Evolutionary conservation across 169 alveolate genomes (phyloP).

Genomic region (Plasmodium knowlesi): DNA sequence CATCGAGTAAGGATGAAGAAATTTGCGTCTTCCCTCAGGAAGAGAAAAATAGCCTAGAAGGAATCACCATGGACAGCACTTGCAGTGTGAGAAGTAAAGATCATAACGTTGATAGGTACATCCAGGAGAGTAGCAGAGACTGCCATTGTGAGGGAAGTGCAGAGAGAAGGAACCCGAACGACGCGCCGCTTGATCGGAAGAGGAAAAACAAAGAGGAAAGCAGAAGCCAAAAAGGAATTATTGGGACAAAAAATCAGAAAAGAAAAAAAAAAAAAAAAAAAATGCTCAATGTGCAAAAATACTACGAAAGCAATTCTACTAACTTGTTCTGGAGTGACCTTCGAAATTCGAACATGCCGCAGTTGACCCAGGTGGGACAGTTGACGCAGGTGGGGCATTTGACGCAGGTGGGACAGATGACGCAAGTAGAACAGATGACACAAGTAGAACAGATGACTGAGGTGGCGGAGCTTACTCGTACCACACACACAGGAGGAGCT

Average conservation of each 20-base stretch:
- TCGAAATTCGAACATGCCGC: background rate
- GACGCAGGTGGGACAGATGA: background rate
- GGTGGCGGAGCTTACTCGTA: background rate
- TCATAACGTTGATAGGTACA: background rate
- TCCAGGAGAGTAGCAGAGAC: background rate
- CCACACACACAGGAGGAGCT: background rate
- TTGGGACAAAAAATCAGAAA: background rate
- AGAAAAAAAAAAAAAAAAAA: slow-evolving; percentile 21
- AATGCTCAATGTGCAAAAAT: slow-evolving; percentile 1
- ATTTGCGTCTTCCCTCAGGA: background rate
- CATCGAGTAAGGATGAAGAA: background rate
- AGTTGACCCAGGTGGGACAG: background rate
- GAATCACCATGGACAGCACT: background rate
- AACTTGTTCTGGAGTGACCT: slow-evolving; percentile 1
- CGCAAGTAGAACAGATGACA: background rate
- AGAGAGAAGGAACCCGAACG: background rate
- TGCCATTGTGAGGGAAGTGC: background rate
- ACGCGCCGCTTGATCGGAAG: background rate
- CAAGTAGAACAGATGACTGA: background rate
- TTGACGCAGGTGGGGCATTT: background rate
- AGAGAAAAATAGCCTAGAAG: background rate
- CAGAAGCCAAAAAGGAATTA: background rate
- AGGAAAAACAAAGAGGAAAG: background rate
- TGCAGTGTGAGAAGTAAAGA: background rate
- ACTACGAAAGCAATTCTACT: slow-evolving; percentile 11